Evolutionary conservation across 1,139 yeast species (phyloP).

Genomic region (Debaryomyces coudertii): DNA sequence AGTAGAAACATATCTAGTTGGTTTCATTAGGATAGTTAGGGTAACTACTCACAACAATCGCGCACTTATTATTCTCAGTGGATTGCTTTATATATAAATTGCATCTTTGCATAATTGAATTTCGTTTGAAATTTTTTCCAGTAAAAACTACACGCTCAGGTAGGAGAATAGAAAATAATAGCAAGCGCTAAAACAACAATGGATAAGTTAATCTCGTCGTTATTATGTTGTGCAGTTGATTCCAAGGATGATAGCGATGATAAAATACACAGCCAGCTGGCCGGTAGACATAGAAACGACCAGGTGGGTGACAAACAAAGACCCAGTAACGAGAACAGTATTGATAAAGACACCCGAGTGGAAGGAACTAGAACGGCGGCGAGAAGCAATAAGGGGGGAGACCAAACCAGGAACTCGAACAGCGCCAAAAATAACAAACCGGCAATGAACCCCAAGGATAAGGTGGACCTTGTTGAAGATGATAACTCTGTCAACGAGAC

Average conservation of each 20-base stretch:
- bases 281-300: conserved; percentile 1
- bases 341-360: neutral
- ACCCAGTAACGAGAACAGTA: conserved; percentile 11
- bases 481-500: conserved; percentile 48
- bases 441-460: conserved; percentile 17
- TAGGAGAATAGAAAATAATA: neutral
- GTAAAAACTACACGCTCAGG: conserved; percentile 5
- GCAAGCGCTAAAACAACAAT: conserved; percentile 14
- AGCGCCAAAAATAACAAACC: conserved; percentile 6
- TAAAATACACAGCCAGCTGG: conserved; percentile 19
- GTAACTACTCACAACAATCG: neutral
- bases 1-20: neutral
- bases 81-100: conserved; percentile 2
- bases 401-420: too few relatives aligned
- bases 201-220: conserved; percentile 34
- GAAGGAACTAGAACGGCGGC: conserved; percentile 1
- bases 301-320: conserved; percentile 7
- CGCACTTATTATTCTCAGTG: neutral
- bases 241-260: conserved; percentile 41
- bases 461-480: conserved; percentile 39
- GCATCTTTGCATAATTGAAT: conserved; percentile 6
- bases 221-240: conserved; percentile 47
- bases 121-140: conserved; percentile 2
- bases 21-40: neutral
- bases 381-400: conserved; percentile 9